Evolutionary conservation across 148 eudicot genomes (phyloP).

Genomic region (Diospyros kaki): DNA sequence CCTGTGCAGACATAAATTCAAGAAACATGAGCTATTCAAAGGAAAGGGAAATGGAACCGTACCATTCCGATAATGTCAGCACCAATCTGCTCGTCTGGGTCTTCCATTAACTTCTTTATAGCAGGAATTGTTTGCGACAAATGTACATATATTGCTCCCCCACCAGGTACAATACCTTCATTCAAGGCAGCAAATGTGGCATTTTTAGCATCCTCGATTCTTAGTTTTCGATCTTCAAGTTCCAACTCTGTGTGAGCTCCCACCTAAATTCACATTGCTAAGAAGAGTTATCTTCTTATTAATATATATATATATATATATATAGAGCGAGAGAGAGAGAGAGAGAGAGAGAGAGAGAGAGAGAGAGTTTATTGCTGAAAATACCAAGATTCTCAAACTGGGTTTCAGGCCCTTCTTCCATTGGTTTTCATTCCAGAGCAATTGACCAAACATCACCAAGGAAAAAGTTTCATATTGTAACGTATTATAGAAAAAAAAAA

Average conservation of each 20-base stretch:
- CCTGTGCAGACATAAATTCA: not conserved
- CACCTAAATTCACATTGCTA: conserved; percentile 41
- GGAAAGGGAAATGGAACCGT: conserved; percentile 21
- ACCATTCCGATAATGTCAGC: conserved; percentile 78
- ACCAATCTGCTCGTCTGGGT: conserved; percentile 81
- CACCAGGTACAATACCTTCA: conserved; percentile 97
- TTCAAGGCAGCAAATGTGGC: conserved; percentile 89
- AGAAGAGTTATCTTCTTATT: not conserved
- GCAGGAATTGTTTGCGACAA: conserved; percentile 66
- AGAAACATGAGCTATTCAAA: not conserved
- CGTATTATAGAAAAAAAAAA: not conserved
- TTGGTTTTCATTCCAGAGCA: not conserved
- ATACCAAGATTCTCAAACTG: not conserved
- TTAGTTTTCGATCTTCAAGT: conserved; percentile 86
- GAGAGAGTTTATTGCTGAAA: not conserved
- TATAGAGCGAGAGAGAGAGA: conserved; percentile 6
- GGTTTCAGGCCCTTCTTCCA: not conserved
- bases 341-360: conserved; percentile 3
- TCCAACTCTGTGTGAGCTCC: conserved; percentile 93
- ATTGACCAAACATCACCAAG: not conserved
- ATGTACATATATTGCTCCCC: conserved; percentile 86
- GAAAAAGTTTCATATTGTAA: not conserved
- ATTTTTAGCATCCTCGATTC: conserved; percentile 91
- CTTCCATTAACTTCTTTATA: conserved; percentile 41
- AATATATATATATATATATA: not conserved